phyloP scores from a whole-genome alignment of 192 early-diverging fungal genomes.

The Helicostylum pulchrum region DNA sequence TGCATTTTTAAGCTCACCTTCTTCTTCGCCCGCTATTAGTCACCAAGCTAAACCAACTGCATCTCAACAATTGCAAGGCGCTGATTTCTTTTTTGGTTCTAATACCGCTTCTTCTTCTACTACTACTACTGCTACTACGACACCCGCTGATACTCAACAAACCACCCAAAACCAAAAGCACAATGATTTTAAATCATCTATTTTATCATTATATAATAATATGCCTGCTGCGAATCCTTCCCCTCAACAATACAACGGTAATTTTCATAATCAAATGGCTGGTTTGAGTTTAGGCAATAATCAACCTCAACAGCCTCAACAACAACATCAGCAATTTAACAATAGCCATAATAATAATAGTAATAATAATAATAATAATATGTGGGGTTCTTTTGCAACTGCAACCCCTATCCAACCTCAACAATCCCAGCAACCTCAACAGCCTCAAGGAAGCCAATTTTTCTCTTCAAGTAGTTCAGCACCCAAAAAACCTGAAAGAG shows the following conservation, averaged over 20 bases:
- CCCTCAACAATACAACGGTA: conserved; percentile 7
- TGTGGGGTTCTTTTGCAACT: neutral
- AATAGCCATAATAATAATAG: conserved; percentile 2
- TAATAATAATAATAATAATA: conserved; percentile 1
- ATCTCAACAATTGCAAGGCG: conserved; percentile 34
- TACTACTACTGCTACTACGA: conserved; percentile 1
- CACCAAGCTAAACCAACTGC: conserved; percentile 5
- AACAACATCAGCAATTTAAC: conserved; percentile 11
- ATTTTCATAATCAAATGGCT: conserved; percentile 26
- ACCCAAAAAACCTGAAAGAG: conserved; percentile 25
- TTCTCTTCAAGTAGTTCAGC: conserved; percentile 14
- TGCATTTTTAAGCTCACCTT: conserved; percentile 25
- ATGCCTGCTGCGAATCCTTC: conserved; percentile 9
- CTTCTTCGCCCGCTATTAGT: conserved; percentile 2
- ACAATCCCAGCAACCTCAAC: conserved; percentile 2
- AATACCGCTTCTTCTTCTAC: conserved; percentile 11
- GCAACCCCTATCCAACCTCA: neutral
- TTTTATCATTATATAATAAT: conserved; percentile 35
- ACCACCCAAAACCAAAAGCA: conserved; percentile 16
- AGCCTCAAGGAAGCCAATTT: conserved; percentile 31
- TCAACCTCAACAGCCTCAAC: neutral
- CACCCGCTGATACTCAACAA: neutral
- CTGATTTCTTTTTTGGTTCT: conserved; percentile 37
- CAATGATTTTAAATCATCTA: conserved; percentile 34
- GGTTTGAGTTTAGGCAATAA: conserved; percentile 16